Base-by-base conservation (phyloP, 371 early-diverging fungal species). In the Chytridium lagenaria region DNA sequence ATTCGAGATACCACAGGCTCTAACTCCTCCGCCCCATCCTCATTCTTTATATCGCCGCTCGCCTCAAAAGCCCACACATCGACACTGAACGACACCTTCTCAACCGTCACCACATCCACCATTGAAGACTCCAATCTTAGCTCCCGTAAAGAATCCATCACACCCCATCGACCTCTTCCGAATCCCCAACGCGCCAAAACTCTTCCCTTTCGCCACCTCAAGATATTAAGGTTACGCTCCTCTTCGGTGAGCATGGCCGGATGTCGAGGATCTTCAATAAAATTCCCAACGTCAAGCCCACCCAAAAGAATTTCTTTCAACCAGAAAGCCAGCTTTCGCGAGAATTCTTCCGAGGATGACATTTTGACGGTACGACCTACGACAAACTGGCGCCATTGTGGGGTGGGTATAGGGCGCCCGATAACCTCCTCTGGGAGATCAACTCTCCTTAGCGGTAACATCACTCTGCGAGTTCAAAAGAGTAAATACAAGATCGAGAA, bases 301-400 rank as follows among this genome's bases (percentile, higher is more conserved):
- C 83, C 83, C 55, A 91, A 71, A 10, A 93, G 68, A n/a, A 85
- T 82, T 70, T 93, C 92, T 59, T 90, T 80, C 70, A 91, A 91
- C 94, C 94, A 94, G 77, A 93, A 94, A 76, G 90, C 79, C 5
- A 87, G 81, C 30, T 89, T 74, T 22, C 89, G 86, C 31, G 81
- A 74, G 2, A 78, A 78, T 50, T 89, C 90, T 69, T 91, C 89
- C 39, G 87, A 87, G 28, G 77, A 68, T 0, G 84, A 61, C 52
- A 84, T 77, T 55, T 83, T 78, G 0, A 83, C 83, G 50, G 81
- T 86, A 69, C 90, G 87, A 1, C 89, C 85, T 0, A 91, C 89
- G 7, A 93, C 91, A 78, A 91, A 92, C 80, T 93, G 93, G 66
- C 90, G 90, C 81, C 90, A 89, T n/a, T 86, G 82, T 23, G 93